phyloP scores from a whole-genome alignment of 345 rosid species.

The Moricandia arvensis region DNA sequence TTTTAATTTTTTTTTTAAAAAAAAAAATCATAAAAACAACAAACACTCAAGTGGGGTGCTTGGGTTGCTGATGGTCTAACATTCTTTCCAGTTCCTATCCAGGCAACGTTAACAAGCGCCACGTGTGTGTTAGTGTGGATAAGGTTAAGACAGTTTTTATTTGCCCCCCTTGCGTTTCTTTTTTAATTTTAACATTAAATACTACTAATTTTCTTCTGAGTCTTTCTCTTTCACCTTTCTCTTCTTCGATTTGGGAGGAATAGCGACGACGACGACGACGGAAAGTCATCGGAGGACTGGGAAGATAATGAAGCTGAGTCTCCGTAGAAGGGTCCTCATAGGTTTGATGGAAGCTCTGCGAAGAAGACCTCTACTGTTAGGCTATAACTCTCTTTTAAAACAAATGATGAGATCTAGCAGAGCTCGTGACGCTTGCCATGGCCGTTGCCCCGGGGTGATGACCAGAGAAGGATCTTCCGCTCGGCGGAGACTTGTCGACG shows the following conservation, averaged over 20 bases:
- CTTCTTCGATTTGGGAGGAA: conserved; percentile 64
- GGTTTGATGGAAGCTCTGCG: conserved; percentile 58
- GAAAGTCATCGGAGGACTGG: too few species aligned
- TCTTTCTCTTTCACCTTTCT: conserved; percentile 18
- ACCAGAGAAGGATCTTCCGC: too few species aligned
- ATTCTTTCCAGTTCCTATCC: conserved; percentile 26
- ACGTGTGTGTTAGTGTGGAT: conserved; percentile 39
- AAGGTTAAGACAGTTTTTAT: conserved; percentile 32
- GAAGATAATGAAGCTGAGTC: conserved; percentile 61
- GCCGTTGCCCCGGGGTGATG: too few species aligned
- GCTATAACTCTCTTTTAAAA: conserved; percentile 24
- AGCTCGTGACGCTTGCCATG: too few species aligned
- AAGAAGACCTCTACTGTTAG: conserved; percentile 64
- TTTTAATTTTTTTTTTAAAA: too few species aligned
- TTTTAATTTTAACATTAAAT: background rate
- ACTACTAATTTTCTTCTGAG: conserved; percentile 16
- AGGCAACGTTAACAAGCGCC: background rate
- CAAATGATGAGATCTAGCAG: too few species aligned
- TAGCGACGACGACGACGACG: conserved; percentile 46
- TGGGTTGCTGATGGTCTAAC: too few species aligned
- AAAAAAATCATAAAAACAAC: too few species aligned
- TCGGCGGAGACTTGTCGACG: too few species aligned
- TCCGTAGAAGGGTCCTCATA: conserved; percentile 47
- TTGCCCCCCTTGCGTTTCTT: background rate
- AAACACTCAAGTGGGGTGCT: too few species aligned